phyloP scores from a whole-genome alignment of 768 basidiomycete genomes.

The Lactarius vividus region DNA sequence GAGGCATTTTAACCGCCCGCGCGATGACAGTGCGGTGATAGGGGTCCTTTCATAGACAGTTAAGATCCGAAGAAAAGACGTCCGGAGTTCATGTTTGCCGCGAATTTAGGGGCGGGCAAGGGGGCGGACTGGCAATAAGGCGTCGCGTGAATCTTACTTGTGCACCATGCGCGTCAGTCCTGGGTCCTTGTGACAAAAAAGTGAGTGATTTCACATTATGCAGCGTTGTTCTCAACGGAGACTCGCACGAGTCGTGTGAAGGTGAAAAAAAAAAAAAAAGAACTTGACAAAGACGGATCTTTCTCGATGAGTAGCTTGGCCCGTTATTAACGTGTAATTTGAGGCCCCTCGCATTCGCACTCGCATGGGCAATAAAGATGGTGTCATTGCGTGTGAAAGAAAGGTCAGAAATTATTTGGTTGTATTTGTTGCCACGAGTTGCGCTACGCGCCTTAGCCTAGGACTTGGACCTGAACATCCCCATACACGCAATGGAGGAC shows the following conservation, averaged over 20 bases:
- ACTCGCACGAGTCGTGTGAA: background rate
- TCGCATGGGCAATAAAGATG: background rate
- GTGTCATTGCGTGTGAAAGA: slow-evolving; percentile 2
- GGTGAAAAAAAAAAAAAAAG: background rate
- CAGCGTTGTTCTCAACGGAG: background rate
- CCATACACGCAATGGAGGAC: slow-evolving; percentile 35
- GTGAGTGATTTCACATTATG: background rate
- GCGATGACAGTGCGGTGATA: too few species aligned
- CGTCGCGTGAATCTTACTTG: background rate
- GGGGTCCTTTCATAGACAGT: too few species aligned
- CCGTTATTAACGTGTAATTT: background rate
- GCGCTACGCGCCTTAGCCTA: background rate
- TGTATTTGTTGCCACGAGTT: slow-evolving; percentile 7
- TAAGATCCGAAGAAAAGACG: background rate
- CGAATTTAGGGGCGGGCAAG: too few species aligned
- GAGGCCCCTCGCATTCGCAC: background rate
- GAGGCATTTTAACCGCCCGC: background rate
- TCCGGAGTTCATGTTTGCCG: background rate
- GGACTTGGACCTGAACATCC: background rate
- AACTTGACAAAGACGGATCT: background rate
- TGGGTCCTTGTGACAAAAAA: background rate
- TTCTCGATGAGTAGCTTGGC: background rate
- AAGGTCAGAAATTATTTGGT: slow-evolving; percentile 1
- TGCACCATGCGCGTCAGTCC: background rate
- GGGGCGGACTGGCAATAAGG: background rate